Percentiles rank a stretch among this genome's conserved stretches.
Conservation (phyloP, 1,284 basidiomycete species). For the Wallemia hederae region DNA sequence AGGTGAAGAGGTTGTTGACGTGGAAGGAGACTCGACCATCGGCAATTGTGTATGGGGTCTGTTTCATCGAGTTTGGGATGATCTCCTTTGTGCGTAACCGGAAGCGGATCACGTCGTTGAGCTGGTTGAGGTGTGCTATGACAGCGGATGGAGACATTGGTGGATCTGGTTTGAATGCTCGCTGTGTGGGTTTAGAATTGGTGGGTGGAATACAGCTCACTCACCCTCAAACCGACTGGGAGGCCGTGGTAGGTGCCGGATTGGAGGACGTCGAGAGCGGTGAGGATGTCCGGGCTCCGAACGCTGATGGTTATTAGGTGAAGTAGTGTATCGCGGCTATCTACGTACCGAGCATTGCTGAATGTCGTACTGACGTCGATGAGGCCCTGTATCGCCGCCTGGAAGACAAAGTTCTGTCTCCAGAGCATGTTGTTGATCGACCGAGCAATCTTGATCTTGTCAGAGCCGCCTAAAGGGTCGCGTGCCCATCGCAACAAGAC, state of each 20-base stretch:
- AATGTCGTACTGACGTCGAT: constrained; percentile 29
- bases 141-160: background rate
- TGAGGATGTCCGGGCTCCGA: constrained; percentile 64
- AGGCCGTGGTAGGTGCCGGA: constrained; percentile 51
- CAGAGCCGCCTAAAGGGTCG: constrained; percentile 46
- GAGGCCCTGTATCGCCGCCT: constrained; percentile 32
- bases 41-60: constrained; percentile 11
- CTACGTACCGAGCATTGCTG: constrained; percentile 13
- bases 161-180: background rate
- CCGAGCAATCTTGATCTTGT: constrained; percentile 40
- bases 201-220: background rate
- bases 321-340: constrained; percentile 1
- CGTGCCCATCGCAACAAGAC: constrained; percentile 54
- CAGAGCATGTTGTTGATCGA: constrained; percentile 56
- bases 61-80: constrained; percentile 36
- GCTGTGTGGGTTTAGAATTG: background rate
- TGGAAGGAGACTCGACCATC: constrained; percentile 49
- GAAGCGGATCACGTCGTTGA: constrained; percentile 45
- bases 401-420: constrained; percentile 54
- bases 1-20: constrained; percentile 41
- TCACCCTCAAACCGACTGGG: constrained; percentile 17
- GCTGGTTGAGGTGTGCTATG: constrained; percentile 24
- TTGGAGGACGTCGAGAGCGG: constrained; percentile 55
- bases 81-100: constrained; percentile 42
- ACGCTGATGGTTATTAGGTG: constrained; percentile 22